Evolutionary conservation across 176 grass and related monocot species (phyloP).

Genomic region (Otatea glauca): DNA sequence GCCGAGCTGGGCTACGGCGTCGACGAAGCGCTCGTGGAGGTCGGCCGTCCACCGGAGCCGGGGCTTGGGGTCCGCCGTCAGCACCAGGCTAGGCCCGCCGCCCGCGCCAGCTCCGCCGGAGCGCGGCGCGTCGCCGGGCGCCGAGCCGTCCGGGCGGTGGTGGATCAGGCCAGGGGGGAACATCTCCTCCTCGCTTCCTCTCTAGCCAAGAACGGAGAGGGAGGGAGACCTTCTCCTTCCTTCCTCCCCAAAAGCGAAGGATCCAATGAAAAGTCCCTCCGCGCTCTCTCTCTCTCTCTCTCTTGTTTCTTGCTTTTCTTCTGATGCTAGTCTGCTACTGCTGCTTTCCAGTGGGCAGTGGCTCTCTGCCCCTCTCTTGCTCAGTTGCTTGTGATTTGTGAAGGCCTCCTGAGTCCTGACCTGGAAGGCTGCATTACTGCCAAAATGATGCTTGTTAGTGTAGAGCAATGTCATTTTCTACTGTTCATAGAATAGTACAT

Average conservation of each 20-base stretch:
- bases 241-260: constrained; percentile 49
- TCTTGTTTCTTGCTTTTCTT: constrained; percentile 41
- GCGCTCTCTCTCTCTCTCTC: constrained; percentile 38
- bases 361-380: neutral
- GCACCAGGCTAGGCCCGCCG: constrained; percentile 74
- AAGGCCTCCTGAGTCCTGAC: neutral
- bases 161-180: constrained; percentile 66
- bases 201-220: neutral
- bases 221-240: constrained; percentile 3
- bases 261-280: constrained; percentile 50
- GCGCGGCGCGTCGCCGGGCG: constrained; percentile 39
- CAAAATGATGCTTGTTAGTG: constrained; percentile 25
- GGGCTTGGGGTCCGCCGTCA: constrained; percentile 93
- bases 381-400: neutral
- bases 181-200: constrained; percentile 47
- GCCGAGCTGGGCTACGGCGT: constrained; percentile 97
- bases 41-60: constrained; percentile 91
- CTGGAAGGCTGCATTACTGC: neutral
- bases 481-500: constrained; percentile 24
- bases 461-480: constrained; percentile 48
- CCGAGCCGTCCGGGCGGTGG: constrained; percentile 46
- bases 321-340: constrained; percentile 31
- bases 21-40: constrained; percentile 98
- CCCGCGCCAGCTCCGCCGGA: neutral
- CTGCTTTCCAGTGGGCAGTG: constrained; percentile 45